Evolutionary conservation across 176 grass and related monocot species (phyloP), one percentile per base, ranked within the genome.

Genomic region (Poa annua): DNA sequence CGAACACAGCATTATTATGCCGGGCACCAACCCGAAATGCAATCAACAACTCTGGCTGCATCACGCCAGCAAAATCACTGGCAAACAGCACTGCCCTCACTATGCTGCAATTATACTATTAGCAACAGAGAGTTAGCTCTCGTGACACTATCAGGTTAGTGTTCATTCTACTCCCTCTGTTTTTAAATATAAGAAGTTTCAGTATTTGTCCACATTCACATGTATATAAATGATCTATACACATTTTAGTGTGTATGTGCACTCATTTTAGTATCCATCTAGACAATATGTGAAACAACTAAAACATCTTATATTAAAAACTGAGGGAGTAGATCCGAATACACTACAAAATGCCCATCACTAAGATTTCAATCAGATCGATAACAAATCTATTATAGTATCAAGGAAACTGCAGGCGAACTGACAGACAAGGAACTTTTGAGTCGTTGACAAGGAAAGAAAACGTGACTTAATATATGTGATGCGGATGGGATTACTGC

Each of bases 1-100:
- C 79, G 49, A 86, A 73, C 65, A 10, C 39, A 4, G 42, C n/a
- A 86, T 86, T 65, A 86, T 82, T 22, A 62, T 78, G 79, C 79
- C 83, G 26, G 83, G 64, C 74, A 82, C 79, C 79, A 89, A 82
- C 83, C 36, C n/a, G 81, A 22, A 84, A 76, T 52, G 61, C 8
- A 61, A 56, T 66, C 83, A 84, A 79, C 60, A 80, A 36, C 79
- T 64, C 41, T 17, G 80, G 65, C 75, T 33, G 25, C 68, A 20
- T 29, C 1, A 8, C 24, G 59, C 42, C 63, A 70, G 77, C 66
- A 17, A 60, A 45, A 85, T 73, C 79, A 71, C 42, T 21, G 15
- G 35, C 47, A 63, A 77, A 78, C 74, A 81, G 61, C 70, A 81
- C 19, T 71, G 61, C 16, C 41, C 50, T 59, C 55, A 52, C 15